Conservation (phyloP, 139 green algal species). For the Chlamydomonas asymmetrica region DNA sequence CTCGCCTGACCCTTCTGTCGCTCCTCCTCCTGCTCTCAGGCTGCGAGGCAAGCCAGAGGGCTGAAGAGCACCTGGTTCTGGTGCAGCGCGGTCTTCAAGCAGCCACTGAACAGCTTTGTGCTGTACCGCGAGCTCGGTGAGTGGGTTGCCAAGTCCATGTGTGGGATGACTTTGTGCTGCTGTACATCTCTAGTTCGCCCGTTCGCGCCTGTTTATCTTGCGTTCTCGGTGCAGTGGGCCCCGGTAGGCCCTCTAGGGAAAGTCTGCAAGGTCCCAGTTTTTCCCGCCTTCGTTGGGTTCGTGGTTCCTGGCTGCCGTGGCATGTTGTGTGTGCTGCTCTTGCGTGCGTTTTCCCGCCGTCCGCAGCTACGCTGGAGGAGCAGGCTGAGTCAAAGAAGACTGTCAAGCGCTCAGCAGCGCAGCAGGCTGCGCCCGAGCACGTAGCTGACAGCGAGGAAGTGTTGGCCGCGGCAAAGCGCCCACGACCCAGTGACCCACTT, state of each 20-base stretch:
- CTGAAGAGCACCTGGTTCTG: constrained; percentile 42
- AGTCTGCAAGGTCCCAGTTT: background rate
- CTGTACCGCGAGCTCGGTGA: constrained; percentile 32
- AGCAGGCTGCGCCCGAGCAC: constrained; percentile 17
- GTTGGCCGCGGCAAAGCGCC: constrained; percentile 1
- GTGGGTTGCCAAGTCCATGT: no score
- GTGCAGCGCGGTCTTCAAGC: constrained; percentile 39
- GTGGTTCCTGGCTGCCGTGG: background rate
- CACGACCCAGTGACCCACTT: no score
- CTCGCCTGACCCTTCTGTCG: background rate
- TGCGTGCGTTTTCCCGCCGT: no score
- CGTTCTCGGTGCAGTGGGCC: background rate
- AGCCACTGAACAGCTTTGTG: constrained; percentile 11
- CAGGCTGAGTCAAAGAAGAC: background rate
- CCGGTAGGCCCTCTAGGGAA: background rate
- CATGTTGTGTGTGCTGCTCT: no score
- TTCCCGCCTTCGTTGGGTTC: background rate
- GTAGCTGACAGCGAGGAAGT: constrained; percentile 33
- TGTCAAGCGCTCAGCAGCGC: constrained; percentile 9
- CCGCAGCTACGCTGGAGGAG: background rate
- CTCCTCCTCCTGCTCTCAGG: constrained; percentile 3
- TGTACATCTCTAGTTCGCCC: background rate
- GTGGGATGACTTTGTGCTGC: no score
- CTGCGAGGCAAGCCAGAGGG: background rate
- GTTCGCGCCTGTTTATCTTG: background rate